A percentile compares a stretch with the other conserved stretches of the same genome.
phyloP scores from a whole-genome alignment of 1,284 basidiomycete species.

The Apiotrichum porosum region DNA sequence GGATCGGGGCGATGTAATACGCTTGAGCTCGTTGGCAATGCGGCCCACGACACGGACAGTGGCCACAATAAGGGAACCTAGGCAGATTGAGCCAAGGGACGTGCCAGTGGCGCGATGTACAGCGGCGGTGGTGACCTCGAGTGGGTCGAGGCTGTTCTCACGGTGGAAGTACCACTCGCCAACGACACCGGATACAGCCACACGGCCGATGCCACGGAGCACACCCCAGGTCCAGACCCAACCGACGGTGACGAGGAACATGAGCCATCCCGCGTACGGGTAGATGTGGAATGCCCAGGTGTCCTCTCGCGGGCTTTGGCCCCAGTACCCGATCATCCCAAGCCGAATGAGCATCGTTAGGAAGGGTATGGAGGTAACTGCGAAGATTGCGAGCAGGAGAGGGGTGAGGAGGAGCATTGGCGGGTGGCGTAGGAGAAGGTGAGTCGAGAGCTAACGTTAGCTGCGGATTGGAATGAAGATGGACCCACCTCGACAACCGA shows the following conservation, averaged over 20 bases:
- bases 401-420: conserved; percentile 77
- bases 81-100: conserved; percentile 70
- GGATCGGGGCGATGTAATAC: conserved; percentile 33
- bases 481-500: conserved; percentile 62
- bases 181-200: conserved; percentile 73
- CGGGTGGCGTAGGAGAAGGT: conserved; percentile 70
- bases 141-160: conserved; percentile 52
- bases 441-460: conserved; percentile 59
- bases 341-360: conserved; percentile 76
- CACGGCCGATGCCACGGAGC: conserved; percentile 71
- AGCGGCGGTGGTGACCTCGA: conserved; percentile 65
- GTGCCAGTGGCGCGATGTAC: conserved; percentile 72
- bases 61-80: conserved; percentile 72
- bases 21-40: conserved; percentile 35
- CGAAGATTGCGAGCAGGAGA: conserved; percentile 64
- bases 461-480: background rate
- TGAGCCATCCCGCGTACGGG: conserved; percentile 78
- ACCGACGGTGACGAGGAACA: conserved; percentile 60
- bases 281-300: conserved; percentile 66
- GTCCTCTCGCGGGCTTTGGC: conserved; percentile 31
- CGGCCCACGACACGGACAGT: conserved; percentile 53
- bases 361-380: conserved; percentile 76
- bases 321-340: conserved; percentile 65
- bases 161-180: conserved; percentile 87
- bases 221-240: conserved; percentile 93